Conservation (phyloP, 2,329 filamentous ascomycete species). For the Fusarium albidum region DNA sequence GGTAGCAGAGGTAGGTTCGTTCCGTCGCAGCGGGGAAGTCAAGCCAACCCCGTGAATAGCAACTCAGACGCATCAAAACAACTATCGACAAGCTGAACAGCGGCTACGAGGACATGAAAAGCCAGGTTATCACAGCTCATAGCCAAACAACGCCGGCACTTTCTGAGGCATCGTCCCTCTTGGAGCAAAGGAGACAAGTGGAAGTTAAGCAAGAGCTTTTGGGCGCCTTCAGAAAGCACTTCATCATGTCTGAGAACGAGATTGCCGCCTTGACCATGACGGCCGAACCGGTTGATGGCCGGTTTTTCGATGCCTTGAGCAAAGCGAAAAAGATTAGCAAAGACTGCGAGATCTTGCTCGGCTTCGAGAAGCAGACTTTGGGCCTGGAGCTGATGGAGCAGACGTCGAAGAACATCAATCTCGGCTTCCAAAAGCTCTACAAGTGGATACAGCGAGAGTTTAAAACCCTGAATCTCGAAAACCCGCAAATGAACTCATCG, state of each 20-base stretch:
- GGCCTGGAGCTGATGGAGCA: conserved; percentile 93
- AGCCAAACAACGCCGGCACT: conserved; percentile 77
- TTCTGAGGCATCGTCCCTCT: conserved; percentile 77
- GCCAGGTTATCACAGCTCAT: conserved; percentile 78
- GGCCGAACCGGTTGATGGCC: conserved; percentile 83
- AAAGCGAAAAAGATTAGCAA: conserved; percentile 87
- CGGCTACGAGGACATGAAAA: conserved; percentile 82
- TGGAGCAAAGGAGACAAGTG: conserved; percentile 75
- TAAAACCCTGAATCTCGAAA: conserved; percentile 90
- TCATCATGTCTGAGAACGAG: conserved; percentile 85
- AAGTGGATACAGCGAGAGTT: conserved; percentile 95
- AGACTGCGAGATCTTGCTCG: conserved; percentile 88
- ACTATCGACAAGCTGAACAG: conserved; percentile 82
- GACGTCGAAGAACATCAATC: conserved; percentile 84
- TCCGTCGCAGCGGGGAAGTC: background rate
- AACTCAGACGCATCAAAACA: conserved; percentile 83
- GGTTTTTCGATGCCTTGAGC: conserved; percentile 79
- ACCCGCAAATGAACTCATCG: conserved; percentile 86
- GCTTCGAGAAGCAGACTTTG: conserved; percentile 86
- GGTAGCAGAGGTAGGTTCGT: conserved; percentile 79
- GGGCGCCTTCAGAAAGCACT: conserved; percentile 80
- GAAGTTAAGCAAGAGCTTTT: conserved; percentile 84
- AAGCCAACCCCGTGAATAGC: conserved; percentile 60
- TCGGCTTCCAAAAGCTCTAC: conserved; percentile 94
- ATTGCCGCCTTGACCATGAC: conserved; percentile 77